phyloP scores from a whole-genome alignment of 2,329 filamentous ascomycete genomes.

The Stagonosporopsis vannaccii region DNA sequence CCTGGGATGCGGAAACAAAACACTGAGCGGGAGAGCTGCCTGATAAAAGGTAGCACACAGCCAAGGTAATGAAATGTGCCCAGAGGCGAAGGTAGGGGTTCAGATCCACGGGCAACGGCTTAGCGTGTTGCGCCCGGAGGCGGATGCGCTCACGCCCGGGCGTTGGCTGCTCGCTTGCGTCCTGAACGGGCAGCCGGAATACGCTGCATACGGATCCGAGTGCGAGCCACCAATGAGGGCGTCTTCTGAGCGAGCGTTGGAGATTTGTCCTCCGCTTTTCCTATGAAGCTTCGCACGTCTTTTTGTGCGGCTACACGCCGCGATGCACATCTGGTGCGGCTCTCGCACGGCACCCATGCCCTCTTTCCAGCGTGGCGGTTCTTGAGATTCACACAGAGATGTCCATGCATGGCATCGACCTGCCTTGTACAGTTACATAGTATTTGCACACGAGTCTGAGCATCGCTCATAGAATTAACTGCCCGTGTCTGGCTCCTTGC shows the following conservation, averaged over 20 bases:
- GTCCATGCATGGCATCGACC: neutral
- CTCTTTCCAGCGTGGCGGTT: constrained; percentile 3
- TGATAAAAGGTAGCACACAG: constrained; percentile 28
- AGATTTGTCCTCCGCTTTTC: constrained; percentile 10
- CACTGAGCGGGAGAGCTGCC: constrained; percentile 15
- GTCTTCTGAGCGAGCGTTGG: neutral
- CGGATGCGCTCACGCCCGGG: constrained; percentile 33
- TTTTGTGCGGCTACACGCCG: neutral
- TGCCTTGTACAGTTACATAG: neutral
- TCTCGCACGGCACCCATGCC: constrained; percentile 11
- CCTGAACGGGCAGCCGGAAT: constrained; percentile 13
- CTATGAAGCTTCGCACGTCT: constrained; percentile 4
- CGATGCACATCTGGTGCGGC: constrained; percentile 10
- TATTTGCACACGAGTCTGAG: neutral
- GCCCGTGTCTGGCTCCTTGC: neutral
- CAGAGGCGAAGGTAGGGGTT: constrained; percentile 25
- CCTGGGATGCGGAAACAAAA: constrained; percentile 5
- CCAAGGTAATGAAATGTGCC: constrained; percentile 25
- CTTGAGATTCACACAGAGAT: neutral
- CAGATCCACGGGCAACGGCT: constrained; percentile 25
- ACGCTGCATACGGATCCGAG: constrained; percentile 26
- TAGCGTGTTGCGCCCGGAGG: constrained; percentile 33
- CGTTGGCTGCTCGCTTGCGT: constrained; percentile 21
- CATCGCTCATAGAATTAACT: neutral
- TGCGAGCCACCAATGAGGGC: constrained; percentile 20